Base-by-base conservation (phyloP, 164 flowering plant species). In the Liriodendron chinense region DNA sequence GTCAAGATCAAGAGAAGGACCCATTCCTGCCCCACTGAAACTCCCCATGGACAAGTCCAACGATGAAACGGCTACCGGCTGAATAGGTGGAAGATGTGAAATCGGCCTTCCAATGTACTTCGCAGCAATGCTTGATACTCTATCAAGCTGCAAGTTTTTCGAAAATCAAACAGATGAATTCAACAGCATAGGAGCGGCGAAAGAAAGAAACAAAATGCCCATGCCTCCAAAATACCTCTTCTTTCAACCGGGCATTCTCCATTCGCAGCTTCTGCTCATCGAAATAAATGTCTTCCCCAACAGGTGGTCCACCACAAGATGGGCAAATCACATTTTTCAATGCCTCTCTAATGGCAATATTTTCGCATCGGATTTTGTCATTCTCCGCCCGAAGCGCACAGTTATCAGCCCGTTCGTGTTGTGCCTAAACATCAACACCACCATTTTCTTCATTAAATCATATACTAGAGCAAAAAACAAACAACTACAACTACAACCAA, bases 101-200 rank as follows among this genome's bases (percentile, higher is more conserved):
- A 92, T 86, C 6, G 97, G 97, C 81, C 94, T 85, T 71, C 98
- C 98, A 1, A 91, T 90, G 84, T 91, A 90, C 83, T 89, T 92
- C 0, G 92, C 92, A 47, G 94, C 90, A 81, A 91, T 82, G 83
- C 90, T 89, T 12, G 97, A 90, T 65, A 94, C 86, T 85, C 92
- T 89, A 67, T 94, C 96, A 73, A 92, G 90, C 98, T 94, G 81
- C 70, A 80, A 78, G 34, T 9, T 24, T 28, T 7, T 25, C 18
- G 56, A 63, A 63, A 63, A 67, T 26, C 20, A 67, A 67, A 1
- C 1, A 53, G 13, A 47, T 14, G 1, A 13, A 64, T 21, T 25
- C n/a, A 25, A 13, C 69, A 66, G 25, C n/a, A 2, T n/a, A 23
- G 34, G 43, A 25, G 10, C 7, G 47, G 3, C 20, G 18, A 25